Percentiles rank a stretch among this genome's conserved stretches.
Evolutionary conservation across 2,329 filamentous ascomycete genomes (phyloP).

Genomic region (Didymosphaeria variabile): DNA sequence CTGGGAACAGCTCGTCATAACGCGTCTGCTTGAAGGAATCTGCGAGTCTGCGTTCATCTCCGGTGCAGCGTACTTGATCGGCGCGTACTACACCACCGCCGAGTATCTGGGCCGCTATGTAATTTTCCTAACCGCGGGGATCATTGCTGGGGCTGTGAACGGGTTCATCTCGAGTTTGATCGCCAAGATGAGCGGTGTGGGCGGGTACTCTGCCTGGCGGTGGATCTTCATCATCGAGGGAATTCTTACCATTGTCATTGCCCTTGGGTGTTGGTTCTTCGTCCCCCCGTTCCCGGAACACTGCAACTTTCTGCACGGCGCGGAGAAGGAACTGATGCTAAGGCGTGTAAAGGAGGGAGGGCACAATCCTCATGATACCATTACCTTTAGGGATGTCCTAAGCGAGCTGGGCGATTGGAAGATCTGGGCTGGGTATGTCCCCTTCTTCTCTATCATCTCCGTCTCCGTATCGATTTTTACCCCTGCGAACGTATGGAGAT

Average conservation of each 20-base stretch:
- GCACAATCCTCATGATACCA: slow-evolving; percentile 56
- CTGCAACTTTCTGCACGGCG: slow-evolving; percentile 59
- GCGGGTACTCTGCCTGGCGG: slow-evolving; percentile 36
- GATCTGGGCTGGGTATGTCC: slow-evolving; percentile 60
- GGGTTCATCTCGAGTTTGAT: slow-evolving; percentile 60
- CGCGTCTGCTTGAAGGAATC: slow-evolving; percentile 42
- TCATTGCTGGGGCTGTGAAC: slow-evolving; percentile 65
- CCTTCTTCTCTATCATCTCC: slow-evolving; percentile 34
- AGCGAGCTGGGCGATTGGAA: slow-evolving; percentile 61
- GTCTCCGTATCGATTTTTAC: too few species aligned
- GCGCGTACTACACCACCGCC: slow-evolving; percentile 58
- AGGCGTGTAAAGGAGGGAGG: slow-evolving; percentile 60
- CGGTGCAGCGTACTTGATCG: slow-evolving; percentile 42
- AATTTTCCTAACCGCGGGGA: slow-evolving; percentile 62
- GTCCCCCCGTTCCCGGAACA: slow-evolving; percentile 60
- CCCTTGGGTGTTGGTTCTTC: slow-evolving; percentile 57
- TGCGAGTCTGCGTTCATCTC: slow-evolving; percentile 41
- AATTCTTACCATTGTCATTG: slow-evolving; percentile 60
- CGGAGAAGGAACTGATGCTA: slow-evolving; percentile 62
- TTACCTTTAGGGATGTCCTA: slow-evolving; percentile 57
- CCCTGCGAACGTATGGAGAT: too few species aligned
- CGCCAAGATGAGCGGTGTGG: slow-evolving; percentile 39
- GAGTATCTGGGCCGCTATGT: slow-evolving; percentile 63
- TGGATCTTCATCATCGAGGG: slow-evolving; percentile 71
- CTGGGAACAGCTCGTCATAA: slow-evolving; percentile 39